phyloP scores from a whole-genome alignment of 2,329 filamentous ascomycete species.

The Penicillium sp. region DNA sequence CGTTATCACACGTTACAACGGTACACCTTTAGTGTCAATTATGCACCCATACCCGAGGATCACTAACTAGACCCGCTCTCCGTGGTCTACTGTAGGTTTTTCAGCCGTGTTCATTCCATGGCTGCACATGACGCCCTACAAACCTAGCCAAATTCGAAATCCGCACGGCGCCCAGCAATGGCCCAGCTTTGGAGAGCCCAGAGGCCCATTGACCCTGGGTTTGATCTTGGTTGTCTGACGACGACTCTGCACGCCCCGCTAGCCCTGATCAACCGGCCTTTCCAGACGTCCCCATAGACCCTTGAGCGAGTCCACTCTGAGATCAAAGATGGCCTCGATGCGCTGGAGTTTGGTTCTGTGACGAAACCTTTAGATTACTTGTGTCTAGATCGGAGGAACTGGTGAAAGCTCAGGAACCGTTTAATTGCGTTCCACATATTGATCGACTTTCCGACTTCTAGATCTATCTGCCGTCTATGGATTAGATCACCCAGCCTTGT shows the following conservation, averaged over 20 bases:
- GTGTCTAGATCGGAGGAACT: not conserved
- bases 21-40: not conserved
- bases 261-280: constrained; percentile 7
- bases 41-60: not conserved
- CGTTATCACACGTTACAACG: not conserved
- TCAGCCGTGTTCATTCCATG: not conserved
- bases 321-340: not conserved
- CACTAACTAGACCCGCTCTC: not conserved
- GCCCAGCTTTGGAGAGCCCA: not conserved
- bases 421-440: not conserved
- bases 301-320: constrained; percentile 3
- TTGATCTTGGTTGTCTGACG: constrained; percentile 11
- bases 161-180: not conserved
- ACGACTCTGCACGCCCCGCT: constrained; percentile 9
- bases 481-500: not conserved
- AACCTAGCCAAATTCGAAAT: not conserved
- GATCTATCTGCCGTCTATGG: constrained; percentile 1
- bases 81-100: not conserved
- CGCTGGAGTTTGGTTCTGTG: not conserved
- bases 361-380: not conserved
- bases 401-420: not conserved
- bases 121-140: not conserved
- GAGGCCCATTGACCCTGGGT: not conserved
- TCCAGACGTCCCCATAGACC: constrained; percentile 1
- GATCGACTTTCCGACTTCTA: not conserved